These are phyloP conservation scores for Orbilia brochopaga DNA, from an alignment of 2,329 filamentous ascomycete species.

Conservation along the genomic window DNA sequence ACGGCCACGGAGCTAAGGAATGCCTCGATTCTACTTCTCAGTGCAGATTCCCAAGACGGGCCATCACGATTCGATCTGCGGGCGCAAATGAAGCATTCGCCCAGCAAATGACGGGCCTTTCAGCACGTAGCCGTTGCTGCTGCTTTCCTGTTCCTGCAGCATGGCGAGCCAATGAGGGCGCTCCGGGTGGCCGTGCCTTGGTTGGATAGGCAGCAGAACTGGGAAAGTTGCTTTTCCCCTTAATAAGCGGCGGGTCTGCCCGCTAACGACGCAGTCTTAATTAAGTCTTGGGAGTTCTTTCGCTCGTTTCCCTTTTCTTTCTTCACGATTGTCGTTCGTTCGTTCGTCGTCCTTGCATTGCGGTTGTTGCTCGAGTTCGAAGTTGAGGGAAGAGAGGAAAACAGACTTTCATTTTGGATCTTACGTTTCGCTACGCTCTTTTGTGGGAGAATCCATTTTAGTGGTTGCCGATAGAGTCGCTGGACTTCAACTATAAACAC, in stretches of 20 bases:
- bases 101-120: not conserved
- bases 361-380: conserved; percentile 17
- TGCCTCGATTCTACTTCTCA: not conserved
- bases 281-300: conserved; percentile 9
- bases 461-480: too few relatives aligned
- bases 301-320: conserved; percentile 33
- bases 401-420: conserved; percentile 45
- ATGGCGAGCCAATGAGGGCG: not conserved
- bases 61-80: not conserved
- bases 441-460: conserved; percentile 26
- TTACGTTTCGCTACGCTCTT: conserved; percentile 19
- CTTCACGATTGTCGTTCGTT: too few relatives aligned
- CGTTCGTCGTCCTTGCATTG: conserved; percentile 16
- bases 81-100: not conserved
- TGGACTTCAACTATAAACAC: conserved; percentile 8
- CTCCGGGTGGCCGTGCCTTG: not conserved
- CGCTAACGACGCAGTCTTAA: not conserved
- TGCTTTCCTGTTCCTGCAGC: not conserved
- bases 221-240: conserved; percentile 38
- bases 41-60: not conserved
- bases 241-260: conserved; percentile 25
- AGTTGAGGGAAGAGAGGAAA: conserved; percentile 33
- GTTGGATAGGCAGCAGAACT: conserved; percentile 26
- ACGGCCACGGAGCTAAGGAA: conserved; percentile 2
- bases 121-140: not conserved